Evolutionary conservation across 2,329 filamentous ascomycete species (phyloP), one percentile per base, ranked within the genome.

Genomic region (Lachnellula hyalina): DNA sequence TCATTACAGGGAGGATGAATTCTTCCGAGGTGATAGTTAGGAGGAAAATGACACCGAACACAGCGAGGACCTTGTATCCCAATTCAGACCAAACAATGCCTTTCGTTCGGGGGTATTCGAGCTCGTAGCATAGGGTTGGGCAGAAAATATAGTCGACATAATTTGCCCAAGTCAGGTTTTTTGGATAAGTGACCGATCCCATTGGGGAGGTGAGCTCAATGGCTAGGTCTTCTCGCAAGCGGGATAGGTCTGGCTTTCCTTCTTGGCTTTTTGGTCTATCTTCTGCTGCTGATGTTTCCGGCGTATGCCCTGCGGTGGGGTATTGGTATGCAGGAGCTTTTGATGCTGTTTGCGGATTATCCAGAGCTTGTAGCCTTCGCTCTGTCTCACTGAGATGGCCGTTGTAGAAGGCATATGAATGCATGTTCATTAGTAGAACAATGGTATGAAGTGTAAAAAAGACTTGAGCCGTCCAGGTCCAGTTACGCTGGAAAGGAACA

Each of bases 381-480:
- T 95, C 83, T 0, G 90, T 95, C 70, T 94, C 90, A 63, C 87
- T 89, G 15, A 99, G 78, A 71, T 99, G 94, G 11, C 94, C 94
- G 66, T 96, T 97, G 76, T 99, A 99, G 72, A 97, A 99, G 23
- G 90, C 89, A 68, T 96, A 99, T 5, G 92, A 96, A 71, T 99
- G 94, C 84, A 97, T 94, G 77, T 99, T 99, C 94, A 99, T 99
- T 49, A 96, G 84, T 19, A 99, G 79, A 7, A 90, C 87, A 73
- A 99, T 84, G 44, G 91, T 87, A 72, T 99, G 94, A 35, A 99
- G 77, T 11, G 92, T 87, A 64, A 99, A 82, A 71, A 95, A 99
- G 40, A 99, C 94, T 68, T 97, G 94, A 2, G 93, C 86, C 0
- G 94, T 99, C 94, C 94, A 99, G 2, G 91, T 89, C 94, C 94